A percentile compares a stretch with the other conserved stretches of the same genome.
phyloP scores from a whole-genome alignment of 805 yeast species.

The Ogataea naganishii region DNA sequence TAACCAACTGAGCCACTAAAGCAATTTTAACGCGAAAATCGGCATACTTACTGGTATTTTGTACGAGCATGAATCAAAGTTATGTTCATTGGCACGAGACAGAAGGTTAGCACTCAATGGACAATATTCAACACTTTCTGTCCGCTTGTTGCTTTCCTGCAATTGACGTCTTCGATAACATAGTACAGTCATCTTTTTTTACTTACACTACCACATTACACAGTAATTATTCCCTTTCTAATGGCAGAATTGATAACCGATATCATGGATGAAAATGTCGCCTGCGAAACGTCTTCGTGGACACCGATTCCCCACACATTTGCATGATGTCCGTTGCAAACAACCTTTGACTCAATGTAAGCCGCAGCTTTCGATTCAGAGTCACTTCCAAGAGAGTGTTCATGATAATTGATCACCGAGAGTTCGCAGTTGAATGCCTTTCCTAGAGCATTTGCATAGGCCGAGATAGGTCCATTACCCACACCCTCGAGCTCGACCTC shows the following conservation, averaged over 20 bases:
- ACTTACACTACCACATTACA: too few species aligned
- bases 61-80: too few species aligned
- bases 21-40: too few species aligned
- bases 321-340: constrained; percentile 11
- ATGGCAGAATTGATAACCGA: constrained; percentile 32
- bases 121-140: too few species aligned
- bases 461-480: constrained; percentile 82
- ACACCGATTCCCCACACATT: constrained; percentile 50
- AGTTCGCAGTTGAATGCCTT: constrained; percentile 37
- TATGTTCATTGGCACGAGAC: too few species aligned
- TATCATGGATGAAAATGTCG: constrained; percentile 41
- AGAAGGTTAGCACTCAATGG: too few species aligned
- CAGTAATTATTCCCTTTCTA: background rate
- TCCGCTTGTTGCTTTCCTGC: too few species aligned
- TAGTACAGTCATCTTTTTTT: too few species aligned
- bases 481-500: constrained; percentile 37
- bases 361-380: constrained; percentile 70
- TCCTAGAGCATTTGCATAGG: constrained; percentile 56
- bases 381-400: constrained; percentile 72
- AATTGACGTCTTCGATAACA: too few species aligned
- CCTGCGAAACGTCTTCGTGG: constrained; percentile 47
- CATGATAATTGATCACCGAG: constrained; percentile 64
- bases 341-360: constrained; percentile 36
- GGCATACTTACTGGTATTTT: too few species aligned
- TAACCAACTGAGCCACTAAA: constrained; percentile 11